These are phyloP conservation scores for Striga hermonthica DNA, from an alignment of 305 asterid species.

Conservation along the genomic window DNA sequence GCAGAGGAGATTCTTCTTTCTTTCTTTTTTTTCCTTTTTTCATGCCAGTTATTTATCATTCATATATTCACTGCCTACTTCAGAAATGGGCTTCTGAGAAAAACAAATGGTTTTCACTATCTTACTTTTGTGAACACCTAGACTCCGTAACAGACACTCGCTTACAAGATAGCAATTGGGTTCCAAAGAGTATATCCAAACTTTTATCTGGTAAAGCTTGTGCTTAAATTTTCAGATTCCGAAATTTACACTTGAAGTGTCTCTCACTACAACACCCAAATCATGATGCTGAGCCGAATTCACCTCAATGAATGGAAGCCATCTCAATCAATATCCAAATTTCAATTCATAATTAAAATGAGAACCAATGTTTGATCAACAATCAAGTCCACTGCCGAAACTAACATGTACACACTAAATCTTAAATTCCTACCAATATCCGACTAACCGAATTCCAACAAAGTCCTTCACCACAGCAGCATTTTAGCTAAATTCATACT, in stretches of 20 bases:
- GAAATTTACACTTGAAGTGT: neutral
- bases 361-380: slow-evolving; percentile 18
- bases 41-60: too few relatives aligned
- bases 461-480: neutral
- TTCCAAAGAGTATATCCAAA: neutral
- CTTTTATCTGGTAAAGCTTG: too few relatives aligned
- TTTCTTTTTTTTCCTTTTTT: too few relatives aligned
- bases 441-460: neutral
- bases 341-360: slow-evolving; percentile 21
- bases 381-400: slow-evolving; percentile 21
- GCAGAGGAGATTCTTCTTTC: too few relatives aligned
- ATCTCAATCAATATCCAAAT: slow-evolving; percentile 5
- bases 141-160: too few relatives aligned
- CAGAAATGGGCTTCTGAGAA: too few relatives aligned
- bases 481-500: slow-evolving; percentile 24
- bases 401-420: neutral
- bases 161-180: neutral
- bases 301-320: slow-evolving; percentile 5
- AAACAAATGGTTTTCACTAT: too few relatives aligned
- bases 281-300: neutral
- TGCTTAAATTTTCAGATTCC: too few relatives aligned
- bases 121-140: too few relatives aligned
- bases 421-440: too few relatives aligned
- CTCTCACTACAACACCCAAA: neutral
- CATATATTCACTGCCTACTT: too few relatives aligned